Evolutionary conservation across 805 yeast genomes (phyloP), one percentile per base, ranked within the genome.

Genomic region (Kluyveromyces nonfermentans): DNA sequence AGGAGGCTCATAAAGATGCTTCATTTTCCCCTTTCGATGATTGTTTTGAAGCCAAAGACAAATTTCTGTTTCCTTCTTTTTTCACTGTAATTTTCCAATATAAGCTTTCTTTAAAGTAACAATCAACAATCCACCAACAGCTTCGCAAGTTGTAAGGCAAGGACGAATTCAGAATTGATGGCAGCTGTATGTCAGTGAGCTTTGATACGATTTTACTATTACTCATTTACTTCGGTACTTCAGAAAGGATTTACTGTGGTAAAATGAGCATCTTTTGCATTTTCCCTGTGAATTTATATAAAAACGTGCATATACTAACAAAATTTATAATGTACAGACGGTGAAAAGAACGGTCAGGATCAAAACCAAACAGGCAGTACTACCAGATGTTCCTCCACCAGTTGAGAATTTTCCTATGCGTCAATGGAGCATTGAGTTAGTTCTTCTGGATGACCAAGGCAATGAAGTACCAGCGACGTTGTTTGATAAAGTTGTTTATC

Each of bases 351-450:
- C 90, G 16, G 77, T 89, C 46, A 81, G 95, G 65, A 77, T 89
- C 56, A 83, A 86, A 45, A 90, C 97, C 20, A 77, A 78, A 49
- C 97, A 90, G 68, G 82, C 81, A 57, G 74, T 90, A 50, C 68
- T 87, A 49, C 79, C 80, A 47, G 95, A 84, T 56, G 78, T 81
- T 20, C 85, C 94, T 12, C 83, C 90, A 16, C 93, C 84, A 45
- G 88, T 84, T 52, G 94, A 86, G 61, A 85, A 85, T 8, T 90
- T 83, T 62, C 97, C 98, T 15, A 82, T 90, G 84, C 81, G 97
- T 60, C 79, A 80, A 64, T 90, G 98, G 98, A 75, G 85, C 38
- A 82, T 93, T 50, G 79, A 81, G 60, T 75, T 93, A 40, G 65
- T 76, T 34, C 64, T 88, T 59, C 72, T 93, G 48, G 89, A 88